A percentile compares a stretch with the other conserved stretches of the same genome.
These are phyloP conservation scores for Aureobasidium sp. DNA, from an alignment of 2,329 filamentous ascomycete species.

Conservation along the genomic window DNA sequence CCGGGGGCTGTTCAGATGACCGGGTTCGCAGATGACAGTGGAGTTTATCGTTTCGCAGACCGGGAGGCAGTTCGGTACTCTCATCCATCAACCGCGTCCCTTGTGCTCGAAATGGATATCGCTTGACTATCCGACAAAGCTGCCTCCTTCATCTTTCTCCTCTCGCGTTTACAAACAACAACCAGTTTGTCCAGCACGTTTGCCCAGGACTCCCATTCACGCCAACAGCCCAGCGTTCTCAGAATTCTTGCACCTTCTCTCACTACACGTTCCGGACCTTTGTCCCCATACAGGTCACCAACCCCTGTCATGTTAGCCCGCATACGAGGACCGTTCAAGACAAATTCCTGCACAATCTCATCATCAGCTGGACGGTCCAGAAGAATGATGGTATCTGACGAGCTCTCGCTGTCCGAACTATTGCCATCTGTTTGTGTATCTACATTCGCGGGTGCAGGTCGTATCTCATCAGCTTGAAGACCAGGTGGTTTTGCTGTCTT, in stretches of 20 bases:
- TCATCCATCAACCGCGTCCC: not conserved
- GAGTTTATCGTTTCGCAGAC: too few relatives aligned
- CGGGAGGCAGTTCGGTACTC: too few relatives aligned
- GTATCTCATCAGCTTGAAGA: too few relatives aligned
- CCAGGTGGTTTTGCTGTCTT: not conserved
- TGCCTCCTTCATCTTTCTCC: not conserved
- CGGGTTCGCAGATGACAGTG: not conserved
- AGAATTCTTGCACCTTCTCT: slow-evolving; percentile 31
- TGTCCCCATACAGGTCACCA: slow-evolving; percentile 37
- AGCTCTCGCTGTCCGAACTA: not conserved
- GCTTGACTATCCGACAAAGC: not conserved
- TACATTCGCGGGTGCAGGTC: not conserved
- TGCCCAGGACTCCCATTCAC: slow-evolving; percentile 3
- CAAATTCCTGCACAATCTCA: slow-evolving; percentile 49
- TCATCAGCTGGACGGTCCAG: slow-evolving; percentile 50
- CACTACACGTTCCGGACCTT: slow-evolving; percentile 30
- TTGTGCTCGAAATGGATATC: not conserved
- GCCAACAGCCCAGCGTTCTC: slow-evolving; percentile 16
- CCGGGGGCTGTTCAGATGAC: not conserved
- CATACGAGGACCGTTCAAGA: slow-evolving; percentile 42
- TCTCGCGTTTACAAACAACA: not conserved
- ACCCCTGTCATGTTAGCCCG: slow-evolving; percentile 43
- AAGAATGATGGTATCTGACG: not conserved
- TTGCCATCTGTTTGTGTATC: not conserved
- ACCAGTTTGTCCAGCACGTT: not conserved